Evolutionary conservation across 495 filamentous ascomycete genomes (phyloP).

Genomic region (Aspergillus taichungensis): DNA sequence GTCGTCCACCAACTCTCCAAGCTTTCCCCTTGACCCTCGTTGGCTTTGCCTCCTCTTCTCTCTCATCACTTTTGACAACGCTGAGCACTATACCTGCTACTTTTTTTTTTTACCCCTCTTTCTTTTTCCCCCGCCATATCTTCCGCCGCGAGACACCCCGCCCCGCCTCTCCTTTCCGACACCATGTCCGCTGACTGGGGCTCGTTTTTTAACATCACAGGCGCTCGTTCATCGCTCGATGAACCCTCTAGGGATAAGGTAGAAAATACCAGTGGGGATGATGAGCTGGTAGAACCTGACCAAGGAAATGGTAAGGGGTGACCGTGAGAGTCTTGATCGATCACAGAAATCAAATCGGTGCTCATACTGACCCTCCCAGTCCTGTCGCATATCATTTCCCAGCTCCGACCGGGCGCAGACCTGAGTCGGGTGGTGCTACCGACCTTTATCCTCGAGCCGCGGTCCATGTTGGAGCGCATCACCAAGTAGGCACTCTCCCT

Average conservation of each 20-base stretch:
- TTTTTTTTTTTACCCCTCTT: neutral
- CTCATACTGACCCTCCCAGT: conserved; percentile 38
- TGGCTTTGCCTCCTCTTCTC: neutral
- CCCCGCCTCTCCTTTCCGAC: neutral
- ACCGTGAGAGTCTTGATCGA: no score
- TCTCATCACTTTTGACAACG: neutral
- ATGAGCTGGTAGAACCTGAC: conserved; percentile 70
- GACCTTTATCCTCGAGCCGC: conserved; percentile 95
- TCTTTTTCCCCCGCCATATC: conserved; percentile 1
- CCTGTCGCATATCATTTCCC: conserved; percentile 91
- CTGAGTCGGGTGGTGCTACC: conserved; percentile 89
- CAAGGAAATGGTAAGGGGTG: conserved; percentile 46
- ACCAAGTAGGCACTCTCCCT: conserved; percentile 63
- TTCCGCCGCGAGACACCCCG: neutral
- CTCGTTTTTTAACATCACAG: conserved; percentile 24
- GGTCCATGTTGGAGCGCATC: conserved; percentile 96
- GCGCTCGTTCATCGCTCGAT: conserved; percentile 48
- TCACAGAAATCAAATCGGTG: no score
- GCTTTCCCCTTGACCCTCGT: neutral
- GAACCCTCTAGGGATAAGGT: conserved; percentile 21
- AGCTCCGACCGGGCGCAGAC: conserved; percentile 90
- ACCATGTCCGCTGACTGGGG: conserved; percentile 30
- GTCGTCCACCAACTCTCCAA: no score
- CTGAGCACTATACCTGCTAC: neutral
- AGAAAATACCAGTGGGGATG: conserved; percentile 43